Conservation (phyloP, 768 basidiomycete genomes). For the Boletus bicolor region DNA sequence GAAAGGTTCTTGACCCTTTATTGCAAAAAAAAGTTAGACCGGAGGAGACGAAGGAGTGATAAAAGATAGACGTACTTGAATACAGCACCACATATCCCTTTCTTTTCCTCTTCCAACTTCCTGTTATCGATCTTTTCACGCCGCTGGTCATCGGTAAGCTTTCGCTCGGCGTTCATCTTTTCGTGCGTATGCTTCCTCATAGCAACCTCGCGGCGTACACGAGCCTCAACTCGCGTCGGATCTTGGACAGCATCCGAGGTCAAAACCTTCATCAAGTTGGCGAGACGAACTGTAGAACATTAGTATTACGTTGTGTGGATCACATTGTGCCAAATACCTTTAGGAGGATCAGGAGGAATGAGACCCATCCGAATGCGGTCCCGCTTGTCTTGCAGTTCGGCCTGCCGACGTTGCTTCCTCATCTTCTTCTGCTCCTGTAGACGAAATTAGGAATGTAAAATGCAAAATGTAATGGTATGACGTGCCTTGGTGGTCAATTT, state of each 20-base stretch:
- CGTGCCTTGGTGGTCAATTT: slow-evolving; percentile 87
- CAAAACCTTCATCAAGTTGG: slow-evolving; percentile 96
- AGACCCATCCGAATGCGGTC: slow-evolving; percentile 96
- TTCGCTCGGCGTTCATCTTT: slow-evolving; percentile 89
- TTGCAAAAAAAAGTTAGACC: background rate
- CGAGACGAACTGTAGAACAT: slow-evolving; percentile 67
- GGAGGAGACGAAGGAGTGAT: background rate
- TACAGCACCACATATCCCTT: slow-evolving; percentile 75
- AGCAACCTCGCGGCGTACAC: slow-evolving; percentile 89
- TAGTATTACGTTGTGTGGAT: background rate
- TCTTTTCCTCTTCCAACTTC: slow-evolving; percentile 85
- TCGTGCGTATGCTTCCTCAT: slow-evolving; percentile 87
- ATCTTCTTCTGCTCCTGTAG: slow-evolving; percentile 91
- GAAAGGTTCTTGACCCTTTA: slow-evolving; percentile 77
- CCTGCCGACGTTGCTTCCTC: slow-evolving; percentile 82
- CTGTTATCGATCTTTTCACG: slow-evolving; percentile 84
- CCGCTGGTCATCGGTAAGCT: slow-evolving; percentile 87
- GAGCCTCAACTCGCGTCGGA: slow-evolving; percentile 95
- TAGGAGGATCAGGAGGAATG: slow-evolving; percentile 90
- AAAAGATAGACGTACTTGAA: slow-evolving; percentile 72
- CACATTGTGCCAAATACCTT: slow-evolving; percentile 51
- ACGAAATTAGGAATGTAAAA: background rate
- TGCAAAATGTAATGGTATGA: background rate
- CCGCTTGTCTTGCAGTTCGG: slow-evolving; percentile 89
- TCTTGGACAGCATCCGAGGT: slow-evolving; percentile 97